These are phyloP conservation scores for Beta vulgaris DNA, from an alignment of 148 eudicot genomes.

Conservation along the genomic window DNA sequence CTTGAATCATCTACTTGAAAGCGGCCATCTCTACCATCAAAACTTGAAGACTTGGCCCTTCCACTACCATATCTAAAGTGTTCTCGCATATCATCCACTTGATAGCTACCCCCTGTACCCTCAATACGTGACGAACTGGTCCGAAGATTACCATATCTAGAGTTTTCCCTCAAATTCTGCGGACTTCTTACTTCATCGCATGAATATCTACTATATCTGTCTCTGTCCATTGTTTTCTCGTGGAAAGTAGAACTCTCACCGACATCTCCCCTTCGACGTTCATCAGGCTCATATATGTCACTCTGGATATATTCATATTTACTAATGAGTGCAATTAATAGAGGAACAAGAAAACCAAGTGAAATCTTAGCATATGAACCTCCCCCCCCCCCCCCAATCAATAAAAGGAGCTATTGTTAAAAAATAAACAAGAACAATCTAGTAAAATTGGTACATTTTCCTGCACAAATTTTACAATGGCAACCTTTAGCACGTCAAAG, in stretches of 20 bases:
- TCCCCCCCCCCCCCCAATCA: no score
- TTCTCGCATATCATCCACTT: slow-evolving; percentile 41
- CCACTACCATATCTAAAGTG: slow-evolving; percentile 27
- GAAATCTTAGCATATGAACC: no score
- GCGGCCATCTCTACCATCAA: no score
- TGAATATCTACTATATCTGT: slow-evolving; percentile 30
- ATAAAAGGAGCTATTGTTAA: neutral
- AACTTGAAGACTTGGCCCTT: slow-evolving; percentile 36
- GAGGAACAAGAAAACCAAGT: neutral
- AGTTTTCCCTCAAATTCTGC: slow-evolving; percentile 23
- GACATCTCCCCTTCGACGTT: slow-evolving; percentile 17
- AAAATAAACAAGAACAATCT: neutral
- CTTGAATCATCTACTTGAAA: no score
- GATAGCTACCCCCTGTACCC: slow-evolving; percentile 46
- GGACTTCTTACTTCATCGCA: slow-evolving; percentile 46
- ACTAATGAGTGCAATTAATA: neutral
- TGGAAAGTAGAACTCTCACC: slow-evolving; percentile 27
- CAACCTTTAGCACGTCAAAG: no score
- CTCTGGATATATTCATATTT: slow-evolving; percentile 25
- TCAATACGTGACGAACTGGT: slow-evolving; percentile 42
- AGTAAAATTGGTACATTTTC: neutral
- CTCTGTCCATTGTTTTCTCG: slow-evolving; percentile 34
- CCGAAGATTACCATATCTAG: slow-evolving; percentile 32
- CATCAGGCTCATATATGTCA: slow-evolving; percentile 35
- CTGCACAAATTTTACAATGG: neutral